Conservation (phyloP, 257 asterid genomes). For the Przewalskia tangutica region DNA sequence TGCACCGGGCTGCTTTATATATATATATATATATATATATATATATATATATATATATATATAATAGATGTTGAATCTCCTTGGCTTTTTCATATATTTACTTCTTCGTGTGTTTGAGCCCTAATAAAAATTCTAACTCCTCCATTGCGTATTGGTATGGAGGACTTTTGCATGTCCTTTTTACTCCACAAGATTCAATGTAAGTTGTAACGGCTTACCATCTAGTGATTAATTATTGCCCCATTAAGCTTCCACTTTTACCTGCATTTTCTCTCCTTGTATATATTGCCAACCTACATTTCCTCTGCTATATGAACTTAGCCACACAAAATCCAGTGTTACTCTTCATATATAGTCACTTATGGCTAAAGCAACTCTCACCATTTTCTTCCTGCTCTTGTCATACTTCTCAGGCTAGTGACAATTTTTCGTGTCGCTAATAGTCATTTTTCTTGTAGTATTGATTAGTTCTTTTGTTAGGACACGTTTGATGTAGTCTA, state of each 20-base stretch:
- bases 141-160: no score
- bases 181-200: neutral
- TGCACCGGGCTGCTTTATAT: no score
- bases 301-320: neutral
- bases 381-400: slow-evolving; percentile 11
- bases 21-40: no score
- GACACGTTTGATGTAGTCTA: neutral
- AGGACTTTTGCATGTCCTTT: neutral
- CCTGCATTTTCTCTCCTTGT: neutral
- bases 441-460: neutral
- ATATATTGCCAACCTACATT: neutral
- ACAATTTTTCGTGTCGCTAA: neutral
- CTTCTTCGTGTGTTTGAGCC: no score
- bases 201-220: neutral
- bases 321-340: neutral
- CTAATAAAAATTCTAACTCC: no score
- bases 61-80: no score
- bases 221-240: neutral
- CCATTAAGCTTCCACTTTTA: neutral
- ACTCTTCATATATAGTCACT: neutral
- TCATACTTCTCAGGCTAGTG: slow-evolving; percentile 27
- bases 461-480: neutral
- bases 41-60: no score
- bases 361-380: slow-evolving; percentile 26
- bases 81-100: no score